Evolutionary conservation across 1,139 yeast species (phyloP).

Genomic region (Saccharomyces hybrid): DNA sequence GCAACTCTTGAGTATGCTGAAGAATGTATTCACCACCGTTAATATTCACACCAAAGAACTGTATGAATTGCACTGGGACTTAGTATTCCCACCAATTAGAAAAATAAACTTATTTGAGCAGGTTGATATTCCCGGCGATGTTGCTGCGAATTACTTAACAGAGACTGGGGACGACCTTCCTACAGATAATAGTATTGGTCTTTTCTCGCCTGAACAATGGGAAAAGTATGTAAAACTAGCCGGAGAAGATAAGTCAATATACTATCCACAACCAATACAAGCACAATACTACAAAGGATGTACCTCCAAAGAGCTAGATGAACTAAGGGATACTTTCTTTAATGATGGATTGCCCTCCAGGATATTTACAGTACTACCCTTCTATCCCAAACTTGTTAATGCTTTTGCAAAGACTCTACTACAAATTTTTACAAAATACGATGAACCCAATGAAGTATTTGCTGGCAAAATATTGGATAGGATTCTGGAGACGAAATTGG

Average conservation of each 20-base stretch:
- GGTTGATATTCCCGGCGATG: conserved; percentile 21
- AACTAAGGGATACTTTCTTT: conserved; percentile 32
- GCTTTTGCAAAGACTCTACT: conserved; percentile 45
- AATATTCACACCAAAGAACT: conserved; percentile 33
- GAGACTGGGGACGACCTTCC: conserved; percentile 22
- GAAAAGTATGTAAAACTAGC: conserved; percentile 8
- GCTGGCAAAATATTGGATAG: conserved; percentile 33
- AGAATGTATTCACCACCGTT: conserved; percentile 20
- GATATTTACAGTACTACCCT: conserved; percentile 43
- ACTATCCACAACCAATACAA: conserved; percentile 17
- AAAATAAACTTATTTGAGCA: conserved; percentile 18
- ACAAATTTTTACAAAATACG: conserved; percentile 21
- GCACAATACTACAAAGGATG: background rate
- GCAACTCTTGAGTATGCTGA: conserved; percentile 25
- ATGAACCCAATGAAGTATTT: conserved; percentile 25
- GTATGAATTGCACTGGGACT: conserved; percentile 40
- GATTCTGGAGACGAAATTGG: conserved; percentile 32
- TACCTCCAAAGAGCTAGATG: conserved; percentile 37
- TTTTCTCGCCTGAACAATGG: conserved; percentile 12
- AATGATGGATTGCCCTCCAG: conserved; percentile 35
- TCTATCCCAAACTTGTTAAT: conserved; percentile 44
- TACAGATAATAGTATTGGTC: conserved; percentile 10
- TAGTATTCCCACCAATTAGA: conserved; percentile 22
- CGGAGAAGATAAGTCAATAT: conserved; percentile 21
- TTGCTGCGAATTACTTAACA: conserved; percentile 21